Evolutionary conservation across 345 rosid species (phyloP).

Genomic region (Crucihimalaya himalaica): DNA sequence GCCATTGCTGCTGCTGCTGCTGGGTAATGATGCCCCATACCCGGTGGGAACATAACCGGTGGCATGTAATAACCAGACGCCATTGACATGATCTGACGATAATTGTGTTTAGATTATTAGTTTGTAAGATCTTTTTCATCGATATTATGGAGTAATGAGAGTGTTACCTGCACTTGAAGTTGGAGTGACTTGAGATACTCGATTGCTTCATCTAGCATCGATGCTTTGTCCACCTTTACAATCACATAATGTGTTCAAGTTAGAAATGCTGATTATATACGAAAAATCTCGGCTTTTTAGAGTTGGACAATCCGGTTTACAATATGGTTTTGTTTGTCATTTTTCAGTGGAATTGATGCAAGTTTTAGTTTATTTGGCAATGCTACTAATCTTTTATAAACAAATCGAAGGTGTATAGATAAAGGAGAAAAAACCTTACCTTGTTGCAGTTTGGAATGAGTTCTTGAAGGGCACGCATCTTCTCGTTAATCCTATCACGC

Average conservation of each 20-base stretch:
- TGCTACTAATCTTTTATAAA: not conserved
- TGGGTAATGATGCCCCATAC: conserved; percentile 69
- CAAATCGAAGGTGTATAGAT: not conserved
- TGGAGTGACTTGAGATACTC: conserved; percentile 88
- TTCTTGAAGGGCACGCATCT: conserved; percentile 94
- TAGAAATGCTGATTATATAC: conserved; percentile 16
- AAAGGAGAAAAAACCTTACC: conserved; percentile 41
- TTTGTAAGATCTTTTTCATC: not conserved
- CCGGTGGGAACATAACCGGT: conserved; percentile 69
- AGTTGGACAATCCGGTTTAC: not conserved
- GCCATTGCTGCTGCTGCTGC: conserved; percentile 67
- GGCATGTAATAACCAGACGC: conserved; percentile 76
- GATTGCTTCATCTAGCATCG: conserved; percentile 96
- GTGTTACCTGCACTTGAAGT: conserved; percentile 78
- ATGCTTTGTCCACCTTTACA: conserved; percentile 91
- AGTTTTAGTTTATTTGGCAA: not conserved
- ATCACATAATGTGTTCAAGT: conserved; percentile 33
- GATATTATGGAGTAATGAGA: conserved; percentile 15
- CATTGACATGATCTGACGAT: conserved; percentile 79
- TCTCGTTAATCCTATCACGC: conserved; percentile 90
- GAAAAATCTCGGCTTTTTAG: not conserved
- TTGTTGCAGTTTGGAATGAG: conserved; percentile 92
- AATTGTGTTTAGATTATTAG: conserved; percentile 5
- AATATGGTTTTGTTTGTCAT: not conserved
- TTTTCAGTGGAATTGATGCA: not conserved